Percentiles rank a stretch among this genome's conserved stretches.
These are phyloP conservation scores for Myochromella boudieri DNA, from an alignment of 768 basidiomycete genomes.

Conservation along the genomic window DNA sequence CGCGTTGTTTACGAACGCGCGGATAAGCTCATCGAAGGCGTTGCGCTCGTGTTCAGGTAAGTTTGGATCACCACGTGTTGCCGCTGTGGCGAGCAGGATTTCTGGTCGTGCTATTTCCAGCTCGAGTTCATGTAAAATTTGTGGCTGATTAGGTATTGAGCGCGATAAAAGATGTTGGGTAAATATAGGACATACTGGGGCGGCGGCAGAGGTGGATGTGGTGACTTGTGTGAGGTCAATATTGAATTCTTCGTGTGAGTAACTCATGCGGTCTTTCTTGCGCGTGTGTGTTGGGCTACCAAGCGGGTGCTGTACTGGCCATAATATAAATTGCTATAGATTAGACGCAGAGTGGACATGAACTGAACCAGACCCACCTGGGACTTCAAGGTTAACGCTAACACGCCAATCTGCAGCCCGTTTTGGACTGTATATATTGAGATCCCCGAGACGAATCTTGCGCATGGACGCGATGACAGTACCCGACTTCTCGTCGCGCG, in stretches of 20 bases:
- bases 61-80: conserved; percentile 62
- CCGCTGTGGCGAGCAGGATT: conserved; percentile 68
- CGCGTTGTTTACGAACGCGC: conserved; percentile 91
- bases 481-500: conserved; percentile 74
- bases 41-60: conserved; percentile 62
- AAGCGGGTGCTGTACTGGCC: conserved; percentile 64
- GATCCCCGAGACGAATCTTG: conserved; percentile 82
- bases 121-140: conserved; percentile 84
- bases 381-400: conserved; percentile 89
- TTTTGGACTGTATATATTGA: conserved; percentile 87
- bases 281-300: conserved; percentile 62
- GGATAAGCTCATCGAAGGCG: conserved; percentile 89
- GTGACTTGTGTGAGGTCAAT: conserved; percentile 95
- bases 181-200: conserved; percentile 42
- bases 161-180: not conserved
- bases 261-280: conserved; percentile 89
- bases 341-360: not conserved
- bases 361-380: conserved; percentile 51
- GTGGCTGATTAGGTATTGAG: conserved; percentile 37
- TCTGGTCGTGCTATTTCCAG: conserved; percentile 79
- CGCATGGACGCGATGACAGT: conserved; percentile 64
- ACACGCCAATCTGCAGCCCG: conserved; percentile 87
- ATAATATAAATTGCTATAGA: not conserved
- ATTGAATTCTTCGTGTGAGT: conserved; percentile 88
- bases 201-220: conserved; percentile 44